These are phyloP conservation scores for Yarrowia sp. DNA, from an alignment of 805 yeast genomes.

Conservation along the genomic window DNA sequence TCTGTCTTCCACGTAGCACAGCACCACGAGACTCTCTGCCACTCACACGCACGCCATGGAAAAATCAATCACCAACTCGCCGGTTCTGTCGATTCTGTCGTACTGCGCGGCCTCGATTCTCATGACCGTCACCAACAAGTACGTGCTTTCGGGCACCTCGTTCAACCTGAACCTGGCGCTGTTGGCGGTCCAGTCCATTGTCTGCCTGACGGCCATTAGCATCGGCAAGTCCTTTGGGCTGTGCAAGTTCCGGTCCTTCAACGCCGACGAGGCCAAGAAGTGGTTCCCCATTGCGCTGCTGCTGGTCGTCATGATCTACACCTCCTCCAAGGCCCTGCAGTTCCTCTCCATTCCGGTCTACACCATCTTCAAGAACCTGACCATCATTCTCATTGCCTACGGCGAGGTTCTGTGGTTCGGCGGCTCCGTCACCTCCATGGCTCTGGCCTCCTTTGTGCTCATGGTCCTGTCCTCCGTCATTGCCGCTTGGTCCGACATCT, in stretches of 20 bases:
- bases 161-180: conserved; percentile 86
- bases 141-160: conserved; percentile 81
- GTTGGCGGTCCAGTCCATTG: conserved; percentile 85
- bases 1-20: conserved; percentile 19
- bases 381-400: conserved; percentile 95
- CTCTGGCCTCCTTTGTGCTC: conserved; percentile 82
- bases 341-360: conserved; percentile 92
- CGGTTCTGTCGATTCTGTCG: conserved; percentile 50
- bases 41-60: conserved; percentile 7
- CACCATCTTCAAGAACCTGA: conserved; percentile 96
- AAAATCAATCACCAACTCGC: conserved; percentile 46
- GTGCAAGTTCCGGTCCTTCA: conserved; percentile 86
- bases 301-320: conserved; percentile 92
- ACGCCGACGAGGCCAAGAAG: conserved; percentile 86
- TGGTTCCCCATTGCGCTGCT: conserved; percentile 92
- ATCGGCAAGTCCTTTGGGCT: conserved; percentile 75
- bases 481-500: conserved; percentile 87
- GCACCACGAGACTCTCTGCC: not conserved
- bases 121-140: conserved; percentile 98
- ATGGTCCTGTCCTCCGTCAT: conserved; percentile 97
- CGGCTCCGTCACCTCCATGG: conserved; percentile 88
- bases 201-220: conserved; percentile 77
- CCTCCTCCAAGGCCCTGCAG: conserved; percentile 93
- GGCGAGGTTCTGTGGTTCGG: conserved; percentile 99
- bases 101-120: conserved; percentile 94